Percentiles rank a stretch among this genome's conserved stretches.
Evolutionary conservation across 1,139 yeast species (phyloP).

Genomic region (Magnusiomyces tetraspermus): DNA sequence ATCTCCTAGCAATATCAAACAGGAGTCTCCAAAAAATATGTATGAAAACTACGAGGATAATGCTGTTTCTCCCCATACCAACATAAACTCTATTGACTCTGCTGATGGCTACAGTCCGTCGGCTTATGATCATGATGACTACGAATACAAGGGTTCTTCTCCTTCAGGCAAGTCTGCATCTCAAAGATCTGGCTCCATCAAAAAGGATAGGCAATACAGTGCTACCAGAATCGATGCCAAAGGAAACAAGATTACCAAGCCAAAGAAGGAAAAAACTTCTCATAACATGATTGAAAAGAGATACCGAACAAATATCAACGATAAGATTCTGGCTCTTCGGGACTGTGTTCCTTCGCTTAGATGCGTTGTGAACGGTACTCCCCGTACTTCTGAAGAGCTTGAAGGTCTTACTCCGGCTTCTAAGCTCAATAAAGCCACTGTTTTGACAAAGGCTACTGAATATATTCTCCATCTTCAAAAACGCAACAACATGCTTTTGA

Average conservation of each 20-base stretch:
- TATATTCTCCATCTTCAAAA: conserved; percentile 74
- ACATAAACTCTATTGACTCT: too few relatives aligned
- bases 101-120: neutral
- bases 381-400: conserved; percentile 39
- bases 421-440: conserved; percentile 81
- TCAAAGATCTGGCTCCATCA: neutral
- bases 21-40: neutral
- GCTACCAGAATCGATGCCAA: conserved; percentile 15
- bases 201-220: conserved; percentile 2
- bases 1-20: neutral
- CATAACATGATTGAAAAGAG: conserved; percentile 76
- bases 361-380: conserved; percentile 26
- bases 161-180: neutral
- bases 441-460: conserved; percentile 81
- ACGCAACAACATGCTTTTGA: conserved; percentile 37
- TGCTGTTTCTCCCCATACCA: conserved; percentile 3
- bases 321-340: conserved; percentile 58
- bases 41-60: neutral
- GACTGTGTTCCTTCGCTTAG: conserved; percentile 64
- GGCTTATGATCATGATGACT: neutral
- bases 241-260: conserved; percentile 27
- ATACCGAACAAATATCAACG: conserved; percentile 66
- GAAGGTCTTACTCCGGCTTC: conserved; percentile 86
- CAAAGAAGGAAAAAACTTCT: conserved; percentile 47
- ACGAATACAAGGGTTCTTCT: neutral